phyloP scores from a whole-genome alignment of 257 asterid species.

The Penstemon eatonii region DNA sequence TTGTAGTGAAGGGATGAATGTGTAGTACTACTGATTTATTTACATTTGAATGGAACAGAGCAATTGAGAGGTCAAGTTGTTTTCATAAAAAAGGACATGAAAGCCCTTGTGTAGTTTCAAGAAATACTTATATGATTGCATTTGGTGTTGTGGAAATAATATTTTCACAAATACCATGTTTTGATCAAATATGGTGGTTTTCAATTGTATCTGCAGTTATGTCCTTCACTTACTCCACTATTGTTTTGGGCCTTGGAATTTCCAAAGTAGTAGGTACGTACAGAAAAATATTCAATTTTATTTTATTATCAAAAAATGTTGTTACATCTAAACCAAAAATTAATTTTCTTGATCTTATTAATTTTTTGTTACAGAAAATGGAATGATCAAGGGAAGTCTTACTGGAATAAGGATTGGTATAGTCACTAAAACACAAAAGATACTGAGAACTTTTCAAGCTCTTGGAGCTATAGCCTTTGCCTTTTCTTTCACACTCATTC shows the following conservation, averaged over 20 bases:
- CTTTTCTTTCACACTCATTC: too few relatives aligned
- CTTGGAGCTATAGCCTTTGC: too few relatives aligned
- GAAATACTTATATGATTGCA: conserved; percentile 67
- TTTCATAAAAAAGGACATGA: conserved; percentile 54
- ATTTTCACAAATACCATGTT: conserved; percentile 70
- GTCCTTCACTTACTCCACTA: conserved; percentile 72
- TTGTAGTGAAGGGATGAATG: background rate
- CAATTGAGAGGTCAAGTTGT: conserved; percentile 55
- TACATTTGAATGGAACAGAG: conserved; percentile 37
- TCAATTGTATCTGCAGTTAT: conserved; percentile 73
- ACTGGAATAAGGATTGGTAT: too few relatives aligned
- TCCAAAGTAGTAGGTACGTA: conserved; percentile 39
- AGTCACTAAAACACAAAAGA: conserved; percentile 30
- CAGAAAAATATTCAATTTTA: too few relatives aligned
- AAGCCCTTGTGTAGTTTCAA: conserved; percentile 56
- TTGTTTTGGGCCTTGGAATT: conserved; percentile 66
- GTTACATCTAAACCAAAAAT: too few relatives aligned
- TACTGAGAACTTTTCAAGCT: background rate
- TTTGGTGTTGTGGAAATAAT: conserved; percentile 55
- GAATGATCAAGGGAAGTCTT: too few relatives aligned
- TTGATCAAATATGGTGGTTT: conserved; percentile 75
- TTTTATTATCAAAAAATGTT: too few relatives aligned
- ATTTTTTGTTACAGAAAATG: background rate
- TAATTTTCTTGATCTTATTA: background rate
- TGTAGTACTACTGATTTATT: background rate